A percentile compares a stretch with the other conserved stretches of the same genome.
phyloP scores from a whole-genome alignment of 1,284 basidiomycete genomes.

The Clitocybe nebularis region DNA sequence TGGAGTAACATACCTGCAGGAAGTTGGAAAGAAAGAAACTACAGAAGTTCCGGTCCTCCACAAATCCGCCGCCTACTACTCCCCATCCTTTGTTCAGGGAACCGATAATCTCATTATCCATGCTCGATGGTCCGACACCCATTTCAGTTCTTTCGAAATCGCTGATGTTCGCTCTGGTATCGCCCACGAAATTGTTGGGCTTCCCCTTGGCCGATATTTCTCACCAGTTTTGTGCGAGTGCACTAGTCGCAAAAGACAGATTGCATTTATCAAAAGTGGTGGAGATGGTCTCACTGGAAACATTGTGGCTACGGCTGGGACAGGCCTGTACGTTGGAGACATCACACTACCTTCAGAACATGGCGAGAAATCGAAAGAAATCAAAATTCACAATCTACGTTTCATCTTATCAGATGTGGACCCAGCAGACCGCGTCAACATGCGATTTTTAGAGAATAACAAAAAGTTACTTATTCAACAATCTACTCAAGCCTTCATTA shows the following conservation, averaged over 20 bases:
- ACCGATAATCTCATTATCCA: constrained; percentile 51
- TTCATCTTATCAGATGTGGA: constrained; percentile 45
- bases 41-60: constrained; percentile 46
- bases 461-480: constrained; percentile 58
- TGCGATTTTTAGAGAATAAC: constrained; percentile 50
- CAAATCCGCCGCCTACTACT: constrained; percentile 53
- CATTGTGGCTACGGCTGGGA: constrained; percentile 56
- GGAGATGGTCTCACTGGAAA: constrained; percentile 59
- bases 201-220: constrained; percentile 64
- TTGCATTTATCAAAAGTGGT: constrained; percentile 61
- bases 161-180: constrained; percentile 45
- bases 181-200: constrained; percentile 46
- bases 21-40: constrained; percentile 29
- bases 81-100: constrained; percentile 59
- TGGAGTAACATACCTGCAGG: constrained; percentile 48
- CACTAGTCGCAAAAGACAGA: constrained; percentile 35
- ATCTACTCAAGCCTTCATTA: constrained; percentile 43
- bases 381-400: constrained; percentile 35
- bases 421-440: constrained; percentile 33
- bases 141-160: constrained; percentile 63
- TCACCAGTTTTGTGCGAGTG: constrained; percentile 51
- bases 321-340: constrained; percentile 62
- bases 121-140: constrained; percentile 61
- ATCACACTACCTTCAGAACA: constrained; percentile 42
- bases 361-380: constrained; percentile 18